phyloP scores from a whole-genome alignment of 352 stramenopile genomes.

The Elongisporangium senticosum region DNA sequence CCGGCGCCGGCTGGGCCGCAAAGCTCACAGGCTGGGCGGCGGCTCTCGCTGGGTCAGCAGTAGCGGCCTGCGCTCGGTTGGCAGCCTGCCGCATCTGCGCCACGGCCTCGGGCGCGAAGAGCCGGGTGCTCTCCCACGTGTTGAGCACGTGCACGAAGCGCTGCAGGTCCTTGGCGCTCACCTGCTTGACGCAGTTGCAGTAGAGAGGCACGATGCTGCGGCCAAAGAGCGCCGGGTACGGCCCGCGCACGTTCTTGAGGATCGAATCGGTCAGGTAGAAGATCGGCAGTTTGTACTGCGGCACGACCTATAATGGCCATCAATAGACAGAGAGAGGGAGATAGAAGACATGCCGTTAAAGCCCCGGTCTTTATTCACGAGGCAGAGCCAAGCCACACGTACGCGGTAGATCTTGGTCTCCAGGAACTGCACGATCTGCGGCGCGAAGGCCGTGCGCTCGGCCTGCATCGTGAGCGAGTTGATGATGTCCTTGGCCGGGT shows the following conservation, averaged over 20 bases:
- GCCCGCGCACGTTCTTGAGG: conserved; percentile 80
- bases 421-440: conserved; percentile 84
- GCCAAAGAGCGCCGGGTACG: conserved; percentile 64
- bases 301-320: conserved; percentile 32
- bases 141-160: conserved; percentile 84
- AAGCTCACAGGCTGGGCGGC: conserved; percentile 42
- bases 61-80: conserved; percentile 39
- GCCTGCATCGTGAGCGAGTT: conserved; percentile 85
- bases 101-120: conserved; percentile 56
- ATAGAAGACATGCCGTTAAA: conserved; percentile 4
- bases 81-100: conserved; percentile 61
- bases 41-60: conserved; percentile 30
- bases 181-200: conserved; percentile 80
- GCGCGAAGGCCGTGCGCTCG: conserved; percentile 63
- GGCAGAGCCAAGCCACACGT: conserved; percentile 13
- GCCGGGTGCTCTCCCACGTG: conserved; percentile 65
- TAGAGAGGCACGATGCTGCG: conserved; percentile 77
- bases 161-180: conserved; percentile 73
- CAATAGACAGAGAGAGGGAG: conserved; percentile 12
- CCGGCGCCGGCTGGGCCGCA: conserved; percentile 24
- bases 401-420: conserved; percentile 88
- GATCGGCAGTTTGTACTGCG: conserved; percentile 85
- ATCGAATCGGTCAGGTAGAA: conserved; percentile 90
- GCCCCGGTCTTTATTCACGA: not conserved
- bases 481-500: conserved; percentile 87